Evolutionary conservation across 495 filamentous ascomycete species (phyloP), one percentile per base, ranked within the genome.

Genomic region (Penicillium taxi): DNA sequence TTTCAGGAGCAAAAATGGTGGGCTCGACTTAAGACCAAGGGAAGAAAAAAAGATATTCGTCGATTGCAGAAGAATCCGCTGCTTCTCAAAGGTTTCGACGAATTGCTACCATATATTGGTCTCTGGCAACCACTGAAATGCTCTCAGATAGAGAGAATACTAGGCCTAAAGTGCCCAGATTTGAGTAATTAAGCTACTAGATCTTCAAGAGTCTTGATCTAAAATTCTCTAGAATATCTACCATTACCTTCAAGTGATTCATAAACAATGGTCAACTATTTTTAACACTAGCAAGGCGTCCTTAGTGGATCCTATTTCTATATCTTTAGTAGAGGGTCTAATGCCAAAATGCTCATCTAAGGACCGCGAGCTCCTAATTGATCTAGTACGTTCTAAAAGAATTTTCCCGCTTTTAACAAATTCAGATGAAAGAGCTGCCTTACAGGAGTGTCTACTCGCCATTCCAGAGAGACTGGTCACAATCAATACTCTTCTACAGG

Each of bases 81-180:
- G 19, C 32, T 41, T 17, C 21, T 35, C 1, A 21, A 22, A 11
- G 20, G 26, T 4, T 28, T 49, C 13, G 46, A 49, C 22, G 32
- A 20, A 20, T 24, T 45, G 19, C 18, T 49, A 4, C 46, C 32
- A 11, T 44, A 33, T 34, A 6, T 39, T 6, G 41, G 25, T 5
- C 16, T 49, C 14, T 49, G 32, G 46, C 37, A 41, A 25, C 33
- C 43, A 5, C 11, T 46, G 7, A 41, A 31, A 27, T n/a, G 26
- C 2, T 22, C 37, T 2, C 21, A 46, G 11, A 41, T 46, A 23
- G 28, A 32, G 20, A 12, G 43, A n/a, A 37, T 46, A 3, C 32
- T 46, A 4, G 25, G 15, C 9, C 25, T 46, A 7, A 41, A 37
- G 33, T 41, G 5, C 20, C 43, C 16, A 18, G 26, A 46, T 15